Evolutionary conservation across 352 stramenopile genomes (phyloP).

Genomic region (Pythium aquatile): DNA sequence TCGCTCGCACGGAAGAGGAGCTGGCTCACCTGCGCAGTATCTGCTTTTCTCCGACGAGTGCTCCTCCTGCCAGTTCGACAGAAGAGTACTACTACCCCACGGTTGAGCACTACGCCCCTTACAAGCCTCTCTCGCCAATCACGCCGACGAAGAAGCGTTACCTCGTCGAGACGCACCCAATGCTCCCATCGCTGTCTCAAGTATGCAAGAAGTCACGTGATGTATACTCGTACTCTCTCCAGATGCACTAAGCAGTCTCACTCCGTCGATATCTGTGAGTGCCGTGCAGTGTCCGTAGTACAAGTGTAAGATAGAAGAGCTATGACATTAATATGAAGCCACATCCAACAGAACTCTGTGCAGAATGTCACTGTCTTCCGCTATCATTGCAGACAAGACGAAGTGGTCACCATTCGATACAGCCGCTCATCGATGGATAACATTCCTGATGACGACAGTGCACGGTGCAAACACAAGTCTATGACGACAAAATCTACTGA

Average conservation of each 20-base stretch:
- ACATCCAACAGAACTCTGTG: neutral
- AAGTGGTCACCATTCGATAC: no score
- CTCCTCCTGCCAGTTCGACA: neutral
- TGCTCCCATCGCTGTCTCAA: conserved; percentile 22
- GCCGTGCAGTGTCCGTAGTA: conserved; percentile 4
- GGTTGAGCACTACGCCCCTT: neutral
- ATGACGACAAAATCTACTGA: neutral
- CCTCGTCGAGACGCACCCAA: conserved; percentile 5
- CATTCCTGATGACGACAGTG: no score
- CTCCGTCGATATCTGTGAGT: neutral
- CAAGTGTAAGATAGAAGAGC: conserved; percentile 15
- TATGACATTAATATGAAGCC: conserved; percentile 7
- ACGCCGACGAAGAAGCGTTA: conserved; percentile 19
- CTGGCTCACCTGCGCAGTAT: conserved; percentile 15
- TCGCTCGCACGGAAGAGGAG: conserved; percentile 11
- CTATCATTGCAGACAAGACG: no score
- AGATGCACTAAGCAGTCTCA: conserved; percentile 6
- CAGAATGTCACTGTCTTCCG: neutral
- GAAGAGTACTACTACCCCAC: conserved; percentile 7
- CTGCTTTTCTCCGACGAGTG: conserved; percentile 15
- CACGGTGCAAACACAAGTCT: neutral
- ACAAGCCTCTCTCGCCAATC: conserved; percentile 15
- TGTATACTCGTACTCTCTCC: conserved; percentile 9
- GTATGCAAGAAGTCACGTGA: conserved; percentile 20
- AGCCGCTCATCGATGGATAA: no score